Evolutionary conservation across 306 rosid species (phyloP).

Genomic region (Amphicarpaea edgeworthii): DNA sequence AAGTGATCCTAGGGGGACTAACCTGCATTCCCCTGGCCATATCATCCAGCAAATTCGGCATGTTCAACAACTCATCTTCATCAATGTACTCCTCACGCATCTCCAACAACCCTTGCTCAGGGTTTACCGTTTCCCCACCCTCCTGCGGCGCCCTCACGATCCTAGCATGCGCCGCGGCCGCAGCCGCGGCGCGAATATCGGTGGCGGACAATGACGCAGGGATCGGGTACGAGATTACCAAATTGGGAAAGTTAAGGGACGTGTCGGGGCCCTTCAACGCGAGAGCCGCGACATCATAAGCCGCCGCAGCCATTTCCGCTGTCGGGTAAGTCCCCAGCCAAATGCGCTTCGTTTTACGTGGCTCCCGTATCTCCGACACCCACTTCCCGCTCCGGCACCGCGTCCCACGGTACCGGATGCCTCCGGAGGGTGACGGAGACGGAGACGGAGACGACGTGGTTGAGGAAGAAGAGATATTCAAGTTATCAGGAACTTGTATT

Average conservation of each 20-base stretch:
- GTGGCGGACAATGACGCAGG: conserved; percentile 73
- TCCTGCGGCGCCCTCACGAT: neutral
- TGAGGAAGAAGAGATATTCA: neutral
- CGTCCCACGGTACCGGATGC: conserved; percentile 64
- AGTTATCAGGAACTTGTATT: conserved; percentile 27
- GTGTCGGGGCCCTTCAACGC: conserved; percentile 83
- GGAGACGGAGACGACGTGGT: conserved; percentile 42
- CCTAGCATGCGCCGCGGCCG: conserved; percentile 69
- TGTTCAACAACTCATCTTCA: conserved; percentile 60
- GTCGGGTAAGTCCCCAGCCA: conserved; percentile 92
- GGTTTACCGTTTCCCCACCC: neutral
- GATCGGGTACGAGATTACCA: conserved; percentile 56
- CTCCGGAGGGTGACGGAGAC: conserved; percentile 16
- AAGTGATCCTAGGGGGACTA: conserved; percentile 63
- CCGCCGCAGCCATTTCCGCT: conserved; percentile 95
- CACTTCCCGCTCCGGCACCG: conserved; percentile 86
- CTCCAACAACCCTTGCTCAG: neutral
- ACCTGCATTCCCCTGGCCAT: conserved; percentile 74
- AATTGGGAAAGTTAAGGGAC: conserved; percentile 72
- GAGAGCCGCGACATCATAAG: conserved; percentile 91
- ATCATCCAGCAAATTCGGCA: conserved; percentile 63
- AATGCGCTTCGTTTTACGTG: conserved; percentile 84
- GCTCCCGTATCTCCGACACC: conserved; percentile 98
- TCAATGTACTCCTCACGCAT: conserved; percentile 50
- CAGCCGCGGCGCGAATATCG: conserved; percentile 83